Conservation (phyloP, 108 stramenopile genomes). For the Hondaea fermentalgiana region DNA sequence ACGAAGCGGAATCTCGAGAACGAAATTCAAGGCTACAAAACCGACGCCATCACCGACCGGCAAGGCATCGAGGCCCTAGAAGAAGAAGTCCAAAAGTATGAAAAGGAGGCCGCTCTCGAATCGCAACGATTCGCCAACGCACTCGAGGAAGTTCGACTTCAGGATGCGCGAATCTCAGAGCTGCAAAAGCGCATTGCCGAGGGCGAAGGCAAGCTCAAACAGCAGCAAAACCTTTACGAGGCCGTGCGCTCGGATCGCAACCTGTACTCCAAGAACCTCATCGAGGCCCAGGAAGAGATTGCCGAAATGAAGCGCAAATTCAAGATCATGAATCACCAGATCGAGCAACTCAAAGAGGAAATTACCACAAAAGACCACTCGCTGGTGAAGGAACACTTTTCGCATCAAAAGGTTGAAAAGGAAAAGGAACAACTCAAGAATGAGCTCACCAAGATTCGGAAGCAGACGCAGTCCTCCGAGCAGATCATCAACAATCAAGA, state of each 20-base stretch:
- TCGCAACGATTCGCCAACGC: slow-evolving; percentile 28
- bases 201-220: slow-evolving; percentile 40
- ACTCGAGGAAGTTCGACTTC: slow-evolving; percentile 47
- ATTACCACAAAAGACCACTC: slow-evolving; percentile 53
- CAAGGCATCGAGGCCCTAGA: background rate
- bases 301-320: slow-evolving; percentile 49
- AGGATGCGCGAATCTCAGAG: slow-evolving; percentile 44
- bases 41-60: background rate
- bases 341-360: slow-evolving; percentile 59
- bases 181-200: slow-evolving; percentile 45
- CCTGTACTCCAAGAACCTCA: slow-evolving; percentile 48
- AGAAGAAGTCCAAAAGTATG: slow-evolving; percentile 23
- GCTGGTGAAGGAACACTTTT: slow-evolving; percentile 54
- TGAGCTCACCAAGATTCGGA: slow-evolving; percentile 52
- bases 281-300: slow-evolving; percentile 55
- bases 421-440: slow-evolving; percentile 45
- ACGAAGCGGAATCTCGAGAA: background rate
- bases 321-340: slow-evolving; percentile 56
- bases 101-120: slow-evolving; percentile 36
- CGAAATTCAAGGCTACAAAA: slow-evolving; percentile 4
- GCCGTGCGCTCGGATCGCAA: slow-evolving; percentile 53
- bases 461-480: slow-evolving; percentile 49
- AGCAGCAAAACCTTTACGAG: slow-evolving; percentile 59
- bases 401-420: slow-evolving; percentile 51
- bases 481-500: slow-evolving; percentile 48